Base-by-base conservation (phyloP, 805 yeast genomes). In the Candida palmyrensis region DNA sequence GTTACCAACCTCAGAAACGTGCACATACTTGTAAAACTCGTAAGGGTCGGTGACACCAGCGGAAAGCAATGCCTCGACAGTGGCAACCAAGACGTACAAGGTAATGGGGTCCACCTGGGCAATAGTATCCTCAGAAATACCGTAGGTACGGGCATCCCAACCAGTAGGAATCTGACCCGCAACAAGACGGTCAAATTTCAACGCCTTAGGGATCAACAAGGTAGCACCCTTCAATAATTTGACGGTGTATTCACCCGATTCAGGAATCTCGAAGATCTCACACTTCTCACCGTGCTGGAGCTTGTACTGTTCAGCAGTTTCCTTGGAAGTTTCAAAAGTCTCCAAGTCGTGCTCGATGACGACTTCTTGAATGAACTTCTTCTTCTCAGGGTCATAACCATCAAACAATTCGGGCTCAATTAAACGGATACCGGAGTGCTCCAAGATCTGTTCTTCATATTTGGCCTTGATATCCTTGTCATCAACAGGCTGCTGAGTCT, bases 91-190 rank as follows among this genome's bases (percentile, higher is more conserved):
- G 32, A 86, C 96, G 55, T 70, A 92, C 57, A 92, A 74, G 24
- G 99, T 92, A 54, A 92, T 76, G 43, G 96, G 96, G 60, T 92
- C 99, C 45, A 92, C 99, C 70, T 92, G 99, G 38, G 79, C 71
- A 47, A 87, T 79, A 45, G 83, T 81, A 56, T 92, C 99, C 42
- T 90, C 97, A 31, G 90, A 71, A 46, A 92, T 83, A 78, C 99
- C 99, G 56, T 89, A 92, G 37, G 82, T 79, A 57, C 77, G 80
- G 33, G 98, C 96, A 57, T 87, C 71, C 99, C 99, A 92, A 55
- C 99, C 99, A 29, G 95, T 81, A 54, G 99, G 99, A 47, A 92
- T 82, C 73, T 92, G 99, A 58, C 90, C 94, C 35, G 90, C 89
- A 36, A 76, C 85, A 59, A 82, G 63, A 63, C 92, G 74, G 63